Percentiles rank a stretch among this genome's conserved stretches.
phyloP scores from a whole-genome alignment of 768 basidiomycete genomes.

The Boletus vinaceobasis region DNA sequence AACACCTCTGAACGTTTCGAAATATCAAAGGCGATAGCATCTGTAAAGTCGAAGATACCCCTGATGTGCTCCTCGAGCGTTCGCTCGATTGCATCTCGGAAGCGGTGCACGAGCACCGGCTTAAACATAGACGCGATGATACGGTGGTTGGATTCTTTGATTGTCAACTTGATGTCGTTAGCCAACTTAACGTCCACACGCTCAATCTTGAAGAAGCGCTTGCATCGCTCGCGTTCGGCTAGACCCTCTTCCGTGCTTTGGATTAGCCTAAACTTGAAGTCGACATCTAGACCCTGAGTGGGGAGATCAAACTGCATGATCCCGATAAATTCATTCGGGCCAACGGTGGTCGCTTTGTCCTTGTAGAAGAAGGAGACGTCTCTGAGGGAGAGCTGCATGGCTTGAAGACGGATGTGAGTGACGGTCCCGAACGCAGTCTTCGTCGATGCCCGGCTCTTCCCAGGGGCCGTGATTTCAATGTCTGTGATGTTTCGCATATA shows the following conservation, averaged over 20 bases:
- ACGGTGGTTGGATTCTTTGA: slow-evolving; percentile 63
- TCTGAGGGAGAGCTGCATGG: slow-evolving; percentile 56
- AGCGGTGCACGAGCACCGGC: slow-evolving; percentile 53
- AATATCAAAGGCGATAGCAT: slow-evolving; percentile 59
- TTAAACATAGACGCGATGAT: slow-evolving; percentile 60
- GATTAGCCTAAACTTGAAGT: slow-evolving; percentile 62
- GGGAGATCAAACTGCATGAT: slow-evolving; percentile 61
- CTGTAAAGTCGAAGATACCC: slow-evolving; percentile 48
- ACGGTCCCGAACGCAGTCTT: slow-evolving; percentile 57
- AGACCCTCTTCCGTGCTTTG: slow-evolving; percentile 44
- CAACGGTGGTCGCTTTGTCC: slow-evolving; percentile 53
- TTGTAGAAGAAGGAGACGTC: slow-evolving; percentile 75
- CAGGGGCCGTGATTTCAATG: slow-evolving; percentile 48
- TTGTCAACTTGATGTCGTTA: slow-evolving; percentile 50
- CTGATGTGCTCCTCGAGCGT: slow-evolving; percentile 56
- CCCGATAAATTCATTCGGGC: slow-evolving; percentile 58
- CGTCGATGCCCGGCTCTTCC: slow-evolving; percentile 29
- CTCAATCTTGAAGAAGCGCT: slow-evolving; percentile 60
- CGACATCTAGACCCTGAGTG: slow-evolving; percentile 63
- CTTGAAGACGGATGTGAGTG: slow-evolving; percentile 64
- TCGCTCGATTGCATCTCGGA: slow-evolving; percentile 59
- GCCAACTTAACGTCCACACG: slow-evolving; percentile 51
- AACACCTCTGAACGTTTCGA: slow-evolving; percentile 59
- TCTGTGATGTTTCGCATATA: slow-evolving; percentile 72
- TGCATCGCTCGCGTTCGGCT: slow-evolving; percentile 41